Evolutionary conservation across 2,329 filamentous ascomycete species (phyloP), one percentile per base, ranked within the genome.

Genomic region (Dactylellina drechsleri): DNA sequence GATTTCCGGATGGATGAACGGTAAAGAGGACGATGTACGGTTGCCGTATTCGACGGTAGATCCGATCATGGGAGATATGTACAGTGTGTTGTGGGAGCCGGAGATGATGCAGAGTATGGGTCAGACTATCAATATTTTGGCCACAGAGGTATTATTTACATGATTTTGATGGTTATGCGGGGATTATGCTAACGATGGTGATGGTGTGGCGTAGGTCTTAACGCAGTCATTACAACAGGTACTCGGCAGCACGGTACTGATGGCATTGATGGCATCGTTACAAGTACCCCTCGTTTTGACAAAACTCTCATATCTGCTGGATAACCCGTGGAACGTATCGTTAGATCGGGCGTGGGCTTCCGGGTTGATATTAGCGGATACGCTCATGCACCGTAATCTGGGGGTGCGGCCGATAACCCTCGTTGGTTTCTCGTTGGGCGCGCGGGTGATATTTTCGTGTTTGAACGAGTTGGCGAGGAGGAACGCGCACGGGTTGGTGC

Each of bases 51-150:
- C 93, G 83, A 99, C 96, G 0, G 91, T 99, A 5, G 93, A 99
- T 81, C 92, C 96, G 0, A 88, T 98, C 77, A 99, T 99, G 95
- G 95, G 95, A 12, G 95, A 99, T 81, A 89, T 99, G 15, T 99
- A 99, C 83, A 97, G 94, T 0, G 90, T 99, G 10, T 85, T 96
- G 71, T 99, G 95, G 93, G 95, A 99, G 82, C 96, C 95, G 2
- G 95, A 99, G 81, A 96, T 99, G 93, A 86, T 99, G 80, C 90
- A 89, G 79, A 97, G 92, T 82, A 99, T 97, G 90, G 95, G 95
- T 87, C 92, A 95, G 81, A 99, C 95, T 53, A 98, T 99, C 80
- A 97, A 97, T 80, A 98, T 99, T 82, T 85, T 99, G 77, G 95
- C 95, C 70, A 99, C 95, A 40, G 95, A 99, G 88, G 92, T 94